Conservation (phyloP, 805 yeast genomes). For the Lipomyces spencermartinsiae region DNA sequence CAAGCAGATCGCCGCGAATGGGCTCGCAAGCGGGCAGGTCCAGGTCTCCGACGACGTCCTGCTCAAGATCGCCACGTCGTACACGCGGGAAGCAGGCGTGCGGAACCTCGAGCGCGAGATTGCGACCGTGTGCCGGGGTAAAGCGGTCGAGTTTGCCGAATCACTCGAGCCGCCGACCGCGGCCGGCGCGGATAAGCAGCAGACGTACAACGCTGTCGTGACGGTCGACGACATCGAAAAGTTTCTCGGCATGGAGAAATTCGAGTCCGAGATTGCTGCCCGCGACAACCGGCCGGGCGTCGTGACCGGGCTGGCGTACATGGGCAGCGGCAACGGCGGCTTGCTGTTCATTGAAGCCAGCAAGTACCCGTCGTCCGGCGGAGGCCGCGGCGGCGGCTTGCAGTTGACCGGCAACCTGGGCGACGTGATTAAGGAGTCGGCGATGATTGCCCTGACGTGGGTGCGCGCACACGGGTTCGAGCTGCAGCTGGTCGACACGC, state of each 20-base stretch:
- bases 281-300: slow-evolving; percentile 68
- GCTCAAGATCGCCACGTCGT: slow-evolving; percentile 65
- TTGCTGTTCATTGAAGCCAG: slow-evolving; percentile 79
- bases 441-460: slow-evolving; percentile 76
- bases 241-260: slow-evolving; percentile 71
- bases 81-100: slow-evolving; percentile 87
- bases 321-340: slow-evolving; percentile 85
- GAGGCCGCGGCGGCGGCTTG: slow-evolving; percentile 46
- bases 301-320: slow-evolving; percentile 87
- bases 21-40: slow-evolving; percentile 57
- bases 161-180: slow-evolving; percentile 40
- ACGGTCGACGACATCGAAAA: slow-evolving; percentile 63
- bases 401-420: slow-evolving; percentile 84
- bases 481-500: slow-evolving; percentile 42
- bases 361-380: slow-evolving; percentile 54
- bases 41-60: slow-evolving; percentile 60
- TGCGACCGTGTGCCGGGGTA: slow-evolving; percentile 78
- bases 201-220: slow-evolving; percentile 52
- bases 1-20: slow-evolving; percentile 73
- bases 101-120: slow-evolving; percentile 76
- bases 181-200: slow-evolving; percentile 31
- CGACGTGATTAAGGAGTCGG: slow-evolving; percentile 79
- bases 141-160: slow-evolving; percentile 72
- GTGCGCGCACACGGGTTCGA: slow-evolving; percentile 62
- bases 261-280: slow-evolving; percentile 51